phyloP scores from a whole-genome alignment of 2,329 filamentous ascomycete genomes.

The Diplodia corticola region DNA sequence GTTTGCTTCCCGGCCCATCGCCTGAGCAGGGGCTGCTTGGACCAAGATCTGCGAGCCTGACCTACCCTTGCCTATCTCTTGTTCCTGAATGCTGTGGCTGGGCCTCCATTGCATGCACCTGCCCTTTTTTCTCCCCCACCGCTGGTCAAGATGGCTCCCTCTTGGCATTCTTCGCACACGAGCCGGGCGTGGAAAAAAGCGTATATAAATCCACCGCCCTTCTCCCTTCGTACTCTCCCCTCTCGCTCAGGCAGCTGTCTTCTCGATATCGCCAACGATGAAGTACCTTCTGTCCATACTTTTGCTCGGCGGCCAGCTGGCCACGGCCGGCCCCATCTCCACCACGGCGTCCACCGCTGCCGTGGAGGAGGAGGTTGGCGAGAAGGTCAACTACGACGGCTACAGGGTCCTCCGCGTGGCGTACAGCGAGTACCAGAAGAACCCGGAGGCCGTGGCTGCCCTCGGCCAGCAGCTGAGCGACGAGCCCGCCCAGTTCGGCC shows the following conservation, averaged over 20 bases:
- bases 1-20: background rate
- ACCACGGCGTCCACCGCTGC: background rate
- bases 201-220: background rate
- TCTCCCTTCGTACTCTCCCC: background rate
- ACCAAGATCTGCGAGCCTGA: background rate
- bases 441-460: conserved; percentile 33
- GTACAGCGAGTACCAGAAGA: conserved; percentile 31
- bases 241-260: background rate
- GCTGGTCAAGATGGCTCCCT: background rate
- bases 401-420: conserved; percentile 40
- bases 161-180: background rate
- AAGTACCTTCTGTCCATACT: background rate
- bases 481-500: conserved; percentile 33
- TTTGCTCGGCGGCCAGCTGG: background rate
- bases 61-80: conserved; percentile 4
- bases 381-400: conserved; percentile 36
- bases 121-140: background rate
- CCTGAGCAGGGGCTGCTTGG: background rate
- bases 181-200: background rate
- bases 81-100: background rate
- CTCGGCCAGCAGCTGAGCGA: conserved; percentile 37
- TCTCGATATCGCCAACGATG: background rate
- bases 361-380: background rate
- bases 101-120: background rate
- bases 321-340: background rate